Percentiles rank a stretch among this genome's conserved stretches.
These are phyloP conservation scores for Serendipita sp. DNA, from an alignment of 768 basidiomycete genomes.

Conservation along the genomic window DNA sequence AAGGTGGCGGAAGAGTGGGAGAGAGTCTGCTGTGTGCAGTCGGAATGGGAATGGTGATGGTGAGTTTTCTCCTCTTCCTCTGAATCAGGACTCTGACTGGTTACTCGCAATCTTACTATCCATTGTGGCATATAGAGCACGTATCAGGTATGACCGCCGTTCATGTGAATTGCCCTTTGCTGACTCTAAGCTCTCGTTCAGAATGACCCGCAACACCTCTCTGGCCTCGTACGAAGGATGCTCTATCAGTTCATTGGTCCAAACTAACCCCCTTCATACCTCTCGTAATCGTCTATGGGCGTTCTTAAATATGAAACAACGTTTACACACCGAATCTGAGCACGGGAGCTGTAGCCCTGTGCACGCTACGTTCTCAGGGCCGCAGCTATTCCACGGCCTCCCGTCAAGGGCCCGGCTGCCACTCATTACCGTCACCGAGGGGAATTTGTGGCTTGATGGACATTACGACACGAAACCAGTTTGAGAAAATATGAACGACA, in stretches of 20 bases:
- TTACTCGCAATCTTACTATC: background rate
- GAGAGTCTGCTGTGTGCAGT: slow-evolving; percentile 51
- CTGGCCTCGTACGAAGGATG: slow-evolving; percentile 62
- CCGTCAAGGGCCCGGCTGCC: too few relatives aligned
- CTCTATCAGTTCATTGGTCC: slow-evolving; percentile 84
- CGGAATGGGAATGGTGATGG: slow-evolving; percentile 89
- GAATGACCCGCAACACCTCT: slow-evolving; percentile 66
- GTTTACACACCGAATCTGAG: too few relatives aligned
- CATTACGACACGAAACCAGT: too few relatives aligned
- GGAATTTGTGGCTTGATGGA: too few relatives aligned
- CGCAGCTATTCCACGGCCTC: too few relatives aligned
- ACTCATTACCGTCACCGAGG: too few relatives aligned
- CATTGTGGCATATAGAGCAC: slow-evolving; percentile 32
- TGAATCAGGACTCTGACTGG: background rate
- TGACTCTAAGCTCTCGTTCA: slow-evolving; percentile 12
- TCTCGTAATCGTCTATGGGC: too few relatives aligned
- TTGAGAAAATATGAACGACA: too few relatives aligned
- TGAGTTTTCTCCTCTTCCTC: slow-evolving; percentile 19
- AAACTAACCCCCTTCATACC: slow-evolving; percentile 28
- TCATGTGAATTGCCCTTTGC: background rate
- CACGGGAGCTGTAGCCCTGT: too few relatives aligned
- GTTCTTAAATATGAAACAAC: too few relatives aligned
- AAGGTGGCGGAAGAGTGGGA: slow-evolving; percentile 47
- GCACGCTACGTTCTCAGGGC: too few relatives aligned
- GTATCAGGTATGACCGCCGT: slow-evolving; percentile 39